phyloP scores from a whole-genome alignment of 1,284 basidiomycete species.

The Rhodotorula sp. region DNA sequence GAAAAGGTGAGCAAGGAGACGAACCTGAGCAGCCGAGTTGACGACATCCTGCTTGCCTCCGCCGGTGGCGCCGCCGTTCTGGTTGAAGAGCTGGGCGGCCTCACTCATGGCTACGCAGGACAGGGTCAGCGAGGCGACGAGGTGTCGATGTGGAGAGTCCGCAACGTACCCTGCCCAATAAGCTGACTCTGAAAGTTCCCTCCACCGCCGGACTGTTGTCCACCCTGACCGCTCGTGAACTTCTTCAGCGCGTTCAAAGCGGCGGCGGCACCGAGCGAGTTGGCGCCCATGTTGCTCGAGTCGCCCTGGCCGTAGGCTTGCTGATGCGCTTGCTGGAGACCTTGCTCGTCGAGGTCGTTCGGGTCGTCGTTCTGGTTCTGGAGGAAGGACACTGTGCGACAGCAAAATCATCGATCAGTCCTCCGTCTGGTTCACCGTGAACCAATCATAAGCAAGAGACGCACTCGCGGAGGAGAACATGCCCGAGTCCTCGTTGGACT shows the following conservation, averaged over 20 bases:
- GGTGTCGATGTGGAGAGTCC: too few species aligned
- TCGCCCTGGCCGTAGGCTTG: slow-evolving; percentile 38
- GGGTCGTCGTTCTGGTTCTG: slow-evolving; percentile 16
- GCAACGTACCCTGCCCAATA: slow-evolving; percentile 23
- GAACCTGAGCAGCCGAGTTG: slow-evolving; percentile 43
- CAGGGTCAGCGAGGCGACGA: background rate
- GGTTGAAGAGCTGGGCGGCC: slow-evolving; percentile 43
- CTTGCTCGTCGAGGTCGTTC: slow-evolving; percentile 40
- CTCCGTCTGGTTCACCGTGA: too few species aligned
- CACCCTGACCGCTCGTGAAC: slow-evolving; percentile 27
- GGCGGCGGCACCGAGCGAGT: slow-evolving; percentile 34
- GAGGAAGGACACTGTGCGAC: slow-evolving; percentile 24
- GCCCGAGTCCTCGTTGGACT: slow-evolving; percentile 11
- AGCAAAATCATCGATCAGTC: background rate
- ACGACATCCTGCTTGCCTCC: slow-evolving; percentile 48
- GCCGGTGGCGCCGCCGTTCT: slow-evolving; percentile 46
- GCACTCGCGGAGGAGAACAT: slow-evolving; percentile 21
- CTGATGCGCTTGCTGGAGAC: slow-evolving; percentile 35
- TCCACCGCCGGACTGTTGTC: slow-evolving; percentile 6
- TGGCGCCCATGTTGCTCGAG: slow-evolving; percentile 26
- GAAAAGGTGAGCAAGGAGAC: background rate
- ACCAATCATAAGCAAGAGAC: too few species aligned
- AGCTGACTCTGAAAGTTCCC: slow-evolving; percentile 30
- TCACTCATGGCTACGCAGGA: slow-evolving; percentile 42
- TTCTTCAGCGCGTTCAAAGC: slow-evolving; percentile 41